Evolutionary conservation across 306 rosid species (phyloP).

Genomic region (Pyrus betulifolia): DNA sequence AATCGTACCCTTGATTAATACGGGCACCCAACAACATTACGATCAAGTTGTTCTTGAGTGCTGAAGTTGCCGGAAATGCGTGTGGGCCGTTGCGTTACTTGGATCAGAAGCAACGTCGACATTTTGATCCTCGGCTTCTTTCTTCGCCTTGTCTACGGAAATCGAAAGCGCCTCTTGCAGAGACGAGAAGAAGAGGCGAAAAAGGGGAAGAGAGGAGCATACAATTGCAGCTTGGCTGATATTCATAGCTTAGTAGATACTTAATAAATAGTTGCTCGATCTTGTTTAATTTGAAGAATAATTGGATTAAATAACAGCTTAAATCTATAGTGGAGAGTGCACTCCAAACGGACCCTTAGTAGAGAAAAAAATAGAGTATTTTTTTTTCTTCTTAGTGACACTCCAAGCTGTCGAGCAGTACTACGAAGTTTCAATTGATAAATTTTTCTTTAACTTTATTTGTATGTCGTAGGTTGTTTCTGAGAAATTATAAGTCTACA

Average conservation of each 20-base stretch:
- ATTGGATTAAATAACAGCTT: not conserved
- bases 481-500: not conserved
- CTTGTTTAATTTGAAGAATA: not conserved
- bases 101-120: not conserved
- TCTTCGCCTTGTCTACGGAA: not conserved
- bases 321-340: not conserved
- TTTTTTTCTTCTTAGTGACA: not conserved
- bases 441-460: not conserved
- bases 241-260: not conserved
- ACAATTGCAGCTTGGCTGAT: not conserved
- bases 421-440: not conserved
- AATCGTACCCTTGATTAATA: not conserved
- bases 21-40: not conserved
- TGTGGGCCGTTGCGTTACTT: conserved; percentile 16
- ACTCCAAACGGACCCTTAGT: not conserved
- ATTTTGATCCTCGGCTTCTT: not conserved
- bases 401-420: not conserved
- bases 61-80: conserved; percentile 27
- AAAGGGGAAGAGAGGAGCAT: conserved; percentile 15
- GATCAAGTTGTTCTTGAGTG: not conserved
- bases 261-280: not conserved
- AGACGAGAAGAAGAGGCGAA: conserved; percentile 6
- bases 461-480: not conserved
- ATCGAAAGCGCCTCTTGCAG: not conserved
- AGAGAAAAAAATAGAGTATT: not conserved